These are phyloP conservation scores for Trametes cubensis DNA, from an alignment of 768 basidiomycete genomes.

Conservation along the genomic window DNA sequence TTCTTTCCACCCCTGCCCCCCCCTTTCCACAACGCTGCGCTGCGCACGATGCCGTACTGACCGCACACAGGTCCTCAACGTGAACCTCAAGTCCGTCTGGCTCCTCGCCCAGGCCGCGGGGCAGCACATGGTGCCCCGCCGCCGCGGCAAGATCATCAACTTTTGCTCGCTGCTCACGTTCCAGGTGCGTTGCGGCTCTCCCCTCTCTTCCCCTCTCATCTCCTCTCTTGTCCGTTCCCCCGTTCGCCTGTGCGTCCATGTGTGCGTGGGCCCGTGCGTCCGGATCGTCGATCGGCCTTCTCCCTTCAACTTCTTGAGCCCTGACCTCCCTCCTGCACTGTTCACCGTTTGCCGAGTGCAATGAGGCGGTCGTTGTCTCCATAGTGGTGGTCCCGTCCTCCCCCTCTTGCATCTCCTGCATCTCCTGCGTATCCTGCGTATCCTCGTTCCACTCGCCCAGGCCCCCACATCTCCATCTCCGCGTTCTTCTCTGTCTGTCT, in stretches of 20 bases:
- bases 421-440: too few relatives aligned
- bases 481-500: too few relatives aligned
- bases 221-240: background rate
- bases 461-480: background rate
- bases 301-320: too few relatives aligned
- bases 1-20: background rate
- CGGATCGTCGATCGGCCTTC: too few relatives aligned
- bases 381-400: too few relatives aligned
- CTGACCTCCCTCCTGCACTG: too few relatives aligned
- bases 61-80: conserved; percentile 65
- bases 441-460: too few relatives aligned
- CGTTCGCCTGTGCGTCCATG: background rate
- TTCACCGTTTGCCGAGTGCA: too few relatives aligned
- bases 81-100: conserved; percentile 89
- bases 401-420: too few relatives aligned
- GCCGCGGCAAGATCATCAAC: conserved; percentile 74
- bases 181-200: conserved; percentile 26
- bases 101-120: conserved; percentile 87
- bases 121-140: conserved; percentile 80
- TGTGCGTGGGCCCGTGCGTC: too few relatives aligned
- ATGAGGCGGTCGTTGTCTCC: too few relatives aligned
- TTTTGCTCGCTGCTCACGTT: conserved; percentile 56
- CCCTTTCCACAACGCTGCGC: background rate
- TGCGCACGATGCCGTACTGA: background rate
- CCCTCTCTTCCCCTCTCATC: background rate